Percentiles rank a stretch among this genome's conserved stretches.
phyloP scores from a whole-genome alignment of 148 eudicot genomes.

The Vaccinium darrowii region DNA sequence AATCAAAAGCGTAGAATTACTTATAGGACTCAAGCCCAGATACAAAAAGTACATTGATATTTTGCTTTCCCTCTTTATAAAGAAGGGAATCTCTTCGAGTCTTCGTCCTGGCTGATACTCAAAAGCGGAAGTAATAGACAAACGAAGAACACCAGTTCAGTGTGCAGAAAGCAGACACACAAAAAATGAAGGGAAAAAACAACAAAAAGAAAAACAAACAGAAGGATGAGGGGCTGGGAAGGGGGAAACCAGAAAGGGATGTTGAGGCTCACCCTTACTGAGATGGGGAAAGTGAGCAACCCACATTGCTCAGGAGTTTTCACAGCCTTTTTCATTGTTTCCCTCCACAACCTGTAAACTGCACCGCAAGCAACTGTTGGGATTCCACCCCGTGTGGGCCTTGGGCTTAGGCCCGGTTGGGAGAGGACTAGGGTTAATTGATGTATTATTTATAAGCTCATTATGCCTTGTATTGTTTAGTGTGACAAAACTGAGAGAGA shows the following conservation, averaged over 20 bases:
- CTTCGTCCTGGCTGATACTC: conserved; percentile 39
- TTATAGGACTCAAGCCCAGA: conserved; percentile 54
- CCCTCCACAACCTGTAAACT: conserved; percentile 51
- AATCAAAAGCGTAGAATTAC: conserved; percentile 4
- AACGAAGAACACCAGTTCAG: background rate
- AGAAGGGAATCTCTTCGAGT: conserved; percentile 52
- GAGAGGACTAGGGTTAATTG: no score
- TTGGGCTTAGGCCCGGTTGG: no score
- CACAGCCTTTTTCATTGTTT: conserved; percentile 31
- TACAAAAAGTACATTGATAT: conserved; percentile 45
- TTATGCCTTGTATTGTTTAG: no score
- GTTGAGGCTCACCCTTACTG: conserved; percentile 36
- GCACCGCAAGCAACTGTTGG: no score
- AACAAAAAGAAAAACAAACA: background rate
- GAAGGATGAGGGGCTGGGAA: background rate
- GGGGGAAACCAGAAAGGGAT: background rate
- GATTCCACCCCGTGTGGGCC: no score
- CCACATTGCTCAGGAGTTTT: conserved; percentile 60
- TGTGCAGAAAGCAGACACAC: background rate
- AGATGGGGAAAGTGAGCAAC: conserved; percentile 54
- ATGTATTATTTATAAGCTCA: no score
- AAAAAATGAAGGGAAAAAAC: background rate
- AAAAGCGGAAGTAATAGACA: background rate
- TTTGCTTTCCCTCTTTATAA: conserved; percentile 47
- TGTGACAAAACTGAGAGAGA: no score